Conservation (phyloP, 2,329 filamentous ascomycete genomes). For the Phialocephala sp. region DNA sequence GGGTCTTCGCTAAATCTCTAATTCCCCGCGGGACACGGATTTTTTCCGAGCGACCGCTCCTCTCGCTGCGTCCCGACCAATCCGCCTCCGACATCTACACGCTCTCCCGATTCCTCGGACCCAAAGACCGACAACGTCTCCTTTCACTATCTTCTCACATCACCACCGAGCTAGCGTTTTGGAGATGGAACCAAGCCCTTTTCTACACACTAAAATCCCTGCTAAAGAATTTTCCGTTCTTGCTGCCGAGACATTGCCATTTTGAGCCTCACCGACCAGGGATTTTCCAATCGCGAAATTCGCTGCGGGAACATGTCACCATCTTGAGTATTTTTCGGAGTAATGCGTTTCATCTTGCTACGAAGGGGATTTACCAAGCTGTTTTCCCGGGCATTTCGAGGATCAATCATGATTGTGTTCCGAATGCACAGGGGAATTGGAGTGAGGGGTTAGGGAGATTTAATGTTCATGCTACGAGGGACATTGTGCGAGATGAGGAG, state of each 20-base stretch:
- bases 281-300: not conserved
- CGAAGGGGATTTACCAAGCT: conserved; percentile 21
- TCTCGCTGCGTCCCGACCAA: conserved; percentile 32
- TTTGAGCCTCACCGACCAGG: not conserved
- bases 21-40: conserved; percentile 38
- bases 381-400: conserved; percentile 35
- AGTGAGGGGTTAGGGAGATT: conserved; percentile 24
- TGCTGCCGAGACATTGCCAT: not conserved
- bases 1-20: conserved; percentile 35
- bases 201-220: conserved; percentile 21
- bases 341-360: conserved; percentile 35
- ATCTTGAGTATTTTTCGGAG: conserved; percentile 37
- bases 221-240: not conserved
- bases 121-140: conserved; percentile 18
- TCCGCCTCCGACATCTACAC: conserved; percentile 28
- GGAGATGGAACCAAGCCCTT: conserved; percentile 26
- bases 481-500: conserved; percentile 35
- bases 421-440: conserved; percentile 39
- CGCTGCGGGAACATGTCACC: conserved; percentile 26
- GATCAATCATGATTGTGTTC: conserved; percentile 39
- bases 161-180: conserved; percentile 16
- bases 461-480: conserved; percentile 36
- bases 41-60: conserved; percentile 38
- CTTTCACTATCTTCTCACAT: conserved; percentile 25
- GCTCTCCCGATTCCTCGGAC: conserved; percentile 23